phyloP scores from a whole-genome alignment of 257 asterid genomes.

The Salvia rosmarinus region DNA sequence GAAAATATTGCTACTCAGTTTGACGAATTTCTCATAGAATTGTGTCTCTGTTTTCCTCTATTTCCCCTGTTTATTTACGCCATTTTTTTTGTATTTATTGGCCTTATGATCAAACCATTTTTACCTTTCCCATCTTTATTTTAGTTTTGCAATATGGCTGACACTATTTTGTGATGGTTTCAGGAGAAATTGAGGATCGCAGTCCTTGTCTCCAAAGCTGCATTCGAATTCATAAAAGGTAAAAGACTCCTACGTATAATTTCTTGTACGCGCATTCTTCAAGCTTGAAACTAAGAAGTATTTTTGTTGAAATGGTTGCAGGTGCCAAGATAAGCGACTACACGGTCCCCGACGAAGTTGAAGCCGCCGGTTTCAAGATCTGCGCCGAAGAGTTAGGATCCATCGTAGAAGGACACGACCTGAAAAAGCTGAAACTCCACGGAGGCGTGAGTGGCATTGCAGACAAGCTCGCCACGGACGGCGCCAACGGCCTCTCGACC shows the following conservation, averaged over 20 bases:
- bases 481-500: constrained; percentile 51
- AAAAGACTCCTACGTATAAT: constrained; percentile 27
- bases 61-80: background rate
- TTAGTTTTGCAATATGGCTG: constrained; percentile 27
- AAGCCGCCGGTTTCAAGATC: constrained; percentile 70
- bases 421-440: constrained; percentile 62
- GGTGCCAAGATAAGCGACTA: constrained; percentile 63
- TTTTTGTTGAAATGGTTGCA: constrained; percentile 26
- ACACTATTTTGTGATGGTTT: constrained; percentile 15
- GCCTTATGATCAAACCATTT: too few species aligned
- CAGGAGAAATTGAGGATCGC: constrained; percentile 87
- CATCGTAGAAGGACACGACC: constrained; percentile 74
- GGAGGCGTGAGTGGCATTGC: constrained; percentile 72
- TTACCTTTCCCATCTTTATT: too few species aligned
- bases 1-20: background rate
- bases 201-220: constrained; percentile 89
- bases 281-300: background rate
- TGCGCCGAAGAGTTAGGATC: constrained; percentile 80
- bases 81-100: too few species aligned
- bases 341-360: constrained; percentile 64
- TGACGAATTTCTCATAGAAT: background rate
- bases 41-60: background rate
- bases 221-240: constrained; percentile 78
- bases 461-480: constrained; percentile 58
- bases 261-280: background rate